Percentiles rank a stretch among this genome's conserved stretches.
Evolutionary conservation across 2,329 filamentous ascomycete genomes (phyloP).

Genomic region (Colletotrichum noveboracense): DNA sequence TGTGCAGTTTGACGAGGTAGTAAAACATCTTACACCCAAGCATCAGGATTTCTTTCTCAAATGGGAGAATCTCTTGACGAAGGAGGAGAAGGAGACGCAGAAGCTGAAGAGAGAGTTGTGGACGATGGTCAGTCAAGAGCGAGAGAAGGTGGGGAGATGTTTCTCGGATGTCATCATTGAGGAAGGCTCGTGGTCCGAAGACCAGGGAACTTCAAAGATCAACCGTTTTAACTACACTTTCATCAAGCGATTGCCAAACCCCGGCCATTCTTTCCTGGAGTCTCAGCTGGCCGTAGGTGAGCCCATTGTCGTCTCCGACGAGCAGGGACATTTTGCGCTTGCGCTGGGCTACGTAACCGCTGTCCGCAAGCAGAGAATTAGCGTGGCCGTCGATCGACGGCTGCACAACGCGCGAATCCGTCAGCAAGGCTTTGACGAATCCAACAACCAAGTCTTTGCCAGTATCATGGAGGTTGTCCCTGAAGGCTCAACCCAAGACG

Average conservation of each 20-base stretch:
- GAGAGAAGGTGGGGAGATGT: slow-evolving; percentile 87
- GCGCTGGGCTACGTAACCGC: slow-evolving; percentile 90
- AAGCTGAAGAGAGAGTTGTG: slow-evolving; percentile 89
- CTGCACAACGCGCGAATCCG: slow-evolving; percentile 85
- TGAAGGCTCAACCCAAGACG: slow-evolving; percentile 56
- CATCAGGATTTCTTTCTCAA: slow-evolving; percentile 89
- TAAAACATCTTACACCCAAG: slow-evolving; percentile 74
- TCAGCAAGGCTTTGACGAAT: slow-evolving; percentile 76
- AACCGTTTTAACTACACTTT: slow-evolving; percentile 91
- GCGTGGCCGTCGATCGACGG: slow-evolving; percentile 87
- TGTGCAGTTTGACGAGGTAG: slow-evolving; percentile 80
- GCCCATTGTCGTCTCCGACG: slow-evolving; percentile 95
- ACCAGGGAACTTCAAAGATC: slow-evolving; percentile 77
- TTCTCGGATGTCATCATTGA: slow-evolving; percentile 89
- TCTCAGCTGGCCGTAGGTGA: slow-evolving; percentile 89
- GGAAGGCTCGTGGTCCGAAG: slow-evolving; percentile 74
- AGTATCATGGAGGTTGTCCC: slow-evolving; percentile 87
- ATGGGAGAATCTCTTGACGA: slow-evolving; percentile 92
- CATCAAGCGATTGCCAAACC: slow-evolving; percentile 66
- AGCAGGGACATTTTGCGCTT: slow-evolving; percentile 92
- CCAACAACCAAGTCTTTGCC: slow-evolving; percentile 82
- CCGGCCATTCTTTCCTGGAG: slow-evolving; percentile 84
- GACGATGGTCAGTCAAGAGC: slow-evolving; percentile 91
- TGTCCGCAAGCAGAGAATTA: slow-evolving; percentile 76
- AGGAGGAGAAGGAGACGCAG: slow-evolving; percentile 90